Percentiles rank a stretch among this genome's conserved stretches.
These are phyloP conservation scores for Mrakia gelida DNA, from an alignment of 768 basidiomycete species.

Conservation along the genomic window DNA sequence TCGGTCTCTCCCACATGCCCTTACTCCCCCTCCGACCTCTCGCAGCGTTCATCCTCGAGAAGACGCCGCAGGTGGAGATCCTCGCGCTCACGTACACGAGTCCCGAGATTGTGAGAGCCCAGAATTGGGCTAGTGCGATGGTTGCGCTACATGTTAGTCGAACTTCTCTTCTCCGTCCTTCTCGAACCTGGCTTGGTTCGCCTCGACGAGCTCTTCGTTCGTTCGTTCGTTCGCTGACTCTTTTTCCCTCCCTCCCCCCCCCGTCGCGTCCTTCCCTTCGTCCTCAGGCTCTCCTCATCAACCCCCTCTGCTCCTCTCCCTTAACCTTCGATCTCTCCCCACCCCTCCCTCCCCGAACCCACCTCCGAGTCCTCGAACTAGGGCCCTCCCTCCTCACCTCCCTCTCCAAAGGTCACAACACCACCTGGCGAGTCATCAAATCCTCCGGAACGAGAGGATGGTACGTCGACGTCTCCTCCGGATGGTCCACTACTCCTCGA, in stretches of 20 bases:
- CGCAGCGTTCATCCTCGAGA: conserved; percentile 61
- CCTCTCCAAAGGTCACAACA: conserved; percentile 69
- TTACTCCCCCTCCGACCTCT: conserved; percentile 62
- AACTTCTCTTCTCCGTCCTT: not conserved
- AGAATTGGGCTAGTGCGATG: conserved; percentile 17
- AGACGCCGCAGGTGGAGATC: conserved; percentile 75
- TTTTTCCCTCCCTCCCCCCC: not conserved
- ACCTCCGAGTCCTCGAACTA: conserved; percentile 81
- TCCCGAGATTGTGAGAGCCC: conserved; percentile 52
- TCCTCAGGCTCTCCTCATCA: conserved; percentile 61
- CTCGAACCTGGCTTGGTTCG: conserved; percentile 44
- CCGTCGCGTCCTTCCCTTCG: not conserved
- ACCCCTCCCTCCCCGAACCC: conserved; percentile 55
- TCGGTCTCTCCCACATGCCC: conserved; percentile 85
- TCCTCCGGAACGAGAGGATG: conserved; percentile 92
- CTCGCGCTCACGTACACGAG: conserved; percentile 71
- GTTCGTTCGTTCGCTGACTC: conserved; percentile 45
- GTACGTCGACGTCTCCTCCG: conserved; percentile 85
- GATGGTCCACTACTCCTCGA: conserved; percentile 55
- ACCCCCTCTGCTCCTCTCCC: conserved; percentile 73
- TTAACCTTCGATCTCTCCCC: conserved; percentile 58
- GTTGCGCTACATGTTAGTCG: conserved; percentile 15
- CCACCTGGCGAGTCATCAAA: conserved; percentile 76
- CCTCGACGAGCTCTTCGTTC: conserved; percentile 47
- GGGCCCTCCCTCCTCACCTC: conserved; percentile 64